Evolutionary conservation across 106 monocot species (phyloP), one percentile per base, ranked within the genome.

Genomic region (Dioscorea dumetorum): DNA sequence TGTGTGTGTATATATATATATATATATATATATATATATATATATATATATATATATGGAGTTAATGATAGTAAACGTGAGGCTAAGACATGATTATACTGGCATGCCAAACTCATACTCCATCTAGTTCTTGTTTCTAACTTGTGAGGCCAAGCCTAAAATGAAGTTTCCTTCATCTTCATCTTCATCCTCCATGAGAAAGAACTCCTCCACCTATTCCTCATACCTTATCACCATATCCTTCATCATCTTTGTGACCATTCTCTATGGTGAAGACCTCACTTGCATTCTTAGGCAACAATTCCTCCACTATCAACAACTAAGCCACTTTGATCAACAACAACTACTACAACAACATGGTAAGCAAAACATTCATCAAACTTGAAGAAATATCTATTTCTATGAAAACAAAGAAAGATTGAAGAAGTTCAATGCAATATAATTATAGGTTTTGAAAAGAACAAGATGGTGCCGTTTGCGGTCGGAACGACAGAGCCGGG

Each of bases 191-290:
- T 61, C 53, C 33, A 57, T 66, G 8, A 72, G 52, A 33, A 76
- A 73, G 61, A 72, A 4, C 64, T 53, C 83, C n/a, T 28, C 28
- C 28, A 28, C 28, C 28, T 67, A 66, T 52, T 75, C 71, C 61
- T 70, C 77, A 22, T 81, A 56, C 64, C 18, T 78, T 62, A 24
- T 76, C 48, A 57, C 73, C 64, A 4, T 76, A 16, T 64, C 69
- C 75, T 75, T 88, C 80, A 68, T 88, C 56, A 58, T 78, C 70
- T 70, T 84, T 50, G 57, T 84, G 5, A 65, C 61, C 33, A 53
- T 88, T 66, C 72, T 88, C 68, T 84, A 78, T 59, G 72, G 74
- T 12, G 80, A 84, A 75, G 83, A 81, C 67, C 70, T 81, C 73
- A 57, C 60, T 58, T 78, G 72, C 70, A 67, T 81, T 48, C 48